Conservation (phyloP, 176 grass and related monocot genomes). For the Oryza australiensis region DNA sequence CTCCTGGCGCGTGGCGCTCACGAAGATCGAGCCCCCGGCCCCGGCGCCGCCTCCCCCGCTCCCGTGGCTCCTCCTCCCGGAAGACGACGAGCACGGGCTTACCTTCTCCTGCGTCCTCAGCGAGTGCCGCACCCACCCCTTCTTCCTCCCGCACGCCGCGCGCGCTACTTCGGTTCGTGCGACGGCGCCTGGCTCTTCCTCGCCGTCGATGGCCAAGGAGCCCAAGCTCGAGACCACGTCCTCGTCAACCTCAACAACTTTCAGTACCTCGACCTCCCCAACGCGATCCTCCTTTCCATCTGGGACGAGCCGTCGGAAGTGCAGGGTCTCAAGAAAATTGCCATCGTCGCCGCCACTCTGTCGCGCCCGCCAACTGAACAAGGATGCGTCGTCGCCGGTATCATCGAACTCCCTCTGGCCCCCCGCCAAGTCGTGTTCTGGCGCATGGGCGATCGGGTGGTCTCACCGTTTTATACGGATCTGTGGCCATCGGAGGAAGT, state of each 20-base stretch:
- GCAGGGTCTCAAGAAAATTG: background rate
- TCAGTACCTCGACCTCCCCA: background rate
- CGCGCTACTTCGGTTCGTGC: conserved; percentile 17
- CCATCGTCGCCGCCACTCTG: conserved; percentile 1
- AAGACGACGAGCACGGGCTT: background rate
- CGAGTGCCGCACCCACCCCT: background rate
- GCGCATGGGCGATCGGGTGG: background rate
- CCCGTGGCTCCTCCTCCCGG: conserved; percentile 5
- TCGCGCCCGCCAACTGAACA: background rate
- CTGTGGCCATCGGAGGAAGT: too few species aligned
- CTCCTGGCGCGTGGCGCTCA: background rate
- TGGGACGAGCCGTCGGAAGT: too few species aligned
- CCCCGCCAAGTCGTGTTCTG: too few species aligned
- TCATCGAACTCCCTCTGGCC: too few species aligned
- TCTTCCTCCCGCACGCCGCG: background rate
- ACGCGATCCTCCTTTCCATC: background rate
- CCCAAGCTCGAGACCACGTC: background rate
- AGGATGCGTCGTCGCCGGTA: background rate
- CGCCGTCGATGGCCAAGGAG: background rate
- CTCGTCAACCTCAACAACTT: background rate
- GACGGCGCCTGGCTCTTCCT: background rate
- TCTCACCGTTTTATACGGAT: background rate
- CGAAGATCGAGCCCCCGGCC: conserved; percentile 6
- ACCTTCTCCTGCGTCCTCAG: background rate
- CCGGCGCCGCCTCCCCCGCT: background rate